These are phyloP conservation scores for Aureobasidium zeae DNA, from an alignment of 2,329 filamentous ascomycete species.

Conservation along the genomic window DNA sequence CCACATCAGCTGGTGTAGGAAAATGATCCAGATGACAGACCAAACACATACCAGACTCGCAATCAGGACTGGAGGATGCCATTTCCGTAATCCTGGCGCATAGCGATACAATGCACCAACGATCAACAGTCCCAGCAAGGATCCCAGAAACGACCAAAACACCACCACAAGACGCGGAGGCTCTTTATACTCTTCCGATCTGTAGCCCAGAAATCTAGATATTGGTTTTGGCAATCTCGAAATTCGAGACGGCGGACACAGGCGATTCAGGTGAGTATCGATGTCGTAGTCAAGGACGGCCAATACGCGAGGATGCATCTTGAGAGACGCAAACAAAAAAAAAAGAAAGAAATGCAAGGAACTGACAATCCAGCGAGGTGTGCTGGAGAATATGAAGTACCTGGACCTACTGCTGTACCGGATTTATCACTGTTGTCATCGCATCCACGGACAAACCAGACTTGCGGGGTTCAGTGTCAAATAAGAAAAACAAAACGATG, in stretches of 20 bases:
- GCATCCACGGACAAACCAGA: background rate
- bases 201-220: slow-evolving; percentile 53
- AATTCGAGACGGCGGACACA: slow-evolving; percentile 58
- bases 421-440: background rate
- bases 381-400: slow-evolving; percentile 3
- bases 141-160: slow-evolving; percentile 36
- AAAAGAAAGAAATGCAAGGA: background rate
- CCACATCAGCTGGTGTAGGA: background rate
- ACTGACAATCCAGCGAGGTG: background rate
- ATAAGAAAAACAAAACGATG: background rate
- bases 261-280: slow-evolving; percentile 64
- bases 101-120: slow-evolving; percentile 36
- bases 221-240: slow-evolving; percentile 54
- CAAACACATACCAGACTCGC: slow-evolving; percentile 32
- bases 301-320: slow-evolving; percentile 10
- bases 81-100: slow-evolving; percentile 28
- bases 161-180: slow-evolving; percentile 35
- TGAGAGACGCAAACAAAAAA: background rate
- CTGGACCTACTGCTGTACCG: background rate
- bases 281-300: slow-evolving; percentile 55
- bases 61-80: slow-evolving; percentile 36
- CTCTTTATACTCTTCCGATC: slow-evolving; percentile 30
- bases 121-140: slow-evolving; percentile 36
- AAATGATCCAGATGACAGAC: too few species aligned
- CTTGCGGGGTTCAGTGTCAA: slow-evolving; percentile 8